Percentiles rank a stretch among this genome's conserved stretches.
Evolutionary conservation across 148 eudicot genomes (phyloP).

Genomic region (Simmondsia chinensis): DNA sequence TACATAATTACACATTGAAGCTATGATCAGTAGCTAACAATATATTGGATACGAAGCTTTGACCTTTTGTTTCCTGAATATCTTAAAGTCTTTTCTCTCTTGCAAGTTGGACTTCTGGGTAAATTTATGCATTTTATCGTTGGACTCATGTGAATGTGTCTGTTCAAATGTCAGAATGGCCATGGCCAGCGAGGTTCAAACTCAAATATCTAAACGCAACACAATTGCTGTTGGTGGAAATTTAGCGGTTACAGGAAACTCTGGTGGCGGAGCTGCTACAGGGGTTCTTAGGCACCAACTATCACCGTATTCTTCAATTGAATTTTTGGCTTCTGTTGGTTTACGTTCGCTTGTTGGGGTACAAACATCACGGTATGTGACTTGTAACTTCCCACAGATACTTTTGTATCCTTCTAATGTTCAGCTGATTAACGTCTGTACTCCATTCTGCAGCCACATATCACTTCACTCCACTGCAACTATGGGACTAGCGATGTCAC

Average conservation of each 20-base stretch:
- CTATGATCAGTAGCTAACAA: no score
- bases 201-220: conserved; percentile 65
- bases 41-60: no score
- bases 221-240: conserved; percentile 79
- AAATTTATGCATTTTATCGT: no score
- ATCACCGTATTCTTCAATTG: conserved; percentile 60
- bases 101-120: no score
- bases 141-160: conserved; percentile 4
- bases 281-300: conserved; percentile 66
- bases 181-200: conserved; percentile 88
- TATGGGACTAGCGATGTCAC: conserved; percentile 62
- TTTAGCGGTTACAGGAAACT: conserved; percentile 56
- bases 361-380: conserved; percentile 69
- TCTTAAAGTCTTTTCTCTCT: no score
- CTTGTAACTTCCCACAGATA: conserved; percentile 1
- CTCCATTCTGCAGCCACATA: conserved; percentile 44
- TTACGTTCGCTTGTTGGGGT: conserved; percentile 69
- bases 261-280: conserved; percentile 77
- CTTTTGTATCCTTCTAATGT: neutral
- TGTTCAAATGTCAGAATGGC: conserved; percentile 57
- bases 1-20: no score
- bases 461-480: conserved; percentile 80
- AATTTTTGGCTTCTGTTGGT: conserved; percentile 76
- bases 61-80: no score
- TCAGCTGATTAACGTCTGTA: neutral